phyloP scores from a whole-genome alignment of 2,329 filamentous ascomycete genomes.

The Arachnomyces sp. region DNA sequence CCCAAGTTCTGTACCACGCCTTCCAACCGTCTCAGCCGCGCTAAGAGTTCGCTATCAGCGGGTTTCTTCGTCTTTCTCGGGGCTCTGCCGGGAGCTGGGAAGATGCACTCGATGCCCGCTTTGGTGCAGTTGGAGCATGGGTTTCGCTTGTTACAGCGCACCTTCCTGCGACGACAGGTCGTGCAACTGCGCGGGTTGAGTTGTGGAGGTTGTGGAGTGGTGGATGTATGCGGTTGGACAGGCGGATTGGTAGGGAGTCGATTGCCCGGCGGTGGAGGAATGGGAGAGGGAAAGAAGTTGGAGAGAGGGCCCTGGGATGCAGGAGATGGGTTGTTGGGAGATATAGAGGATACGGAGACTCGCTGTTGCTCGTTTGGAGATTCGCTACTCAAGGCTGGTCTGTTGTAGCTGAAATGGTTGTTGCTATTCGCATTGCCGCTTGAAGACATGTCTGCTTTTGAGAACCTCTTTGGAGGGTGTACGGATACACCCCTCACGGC shows the following conservation, averaged over 20 bases:
- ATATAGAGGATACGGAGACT: too few species aligned
- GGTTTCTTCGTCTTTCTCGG: slow-evolving; percentile 52
- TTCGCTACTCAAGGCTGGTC: too few species aligned
- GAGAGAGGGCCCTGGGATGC: slow-evolving; percentile 13
- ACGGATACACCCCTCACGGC: too few species aligned
- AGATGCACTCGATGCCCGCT: slow-evolving; percentile 53
- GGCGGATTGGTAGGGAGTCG: slow-evolving; percentile 14
- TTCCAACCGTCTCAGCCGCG: slow-evolving; percentile 51
- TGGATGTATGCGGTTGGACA: slow-evolving; percentile 7
- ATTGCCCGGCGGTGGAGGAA: slow-evolving; percentile 15
- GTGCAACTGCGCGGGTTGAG: slow-evolving; percentile 37
- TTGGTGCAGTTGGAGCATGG: slow-evolving; percentile 43
- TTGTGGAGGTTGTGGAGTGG: slow-evolving; percentile 8
- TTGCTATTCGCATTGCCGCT: too few species aligned
- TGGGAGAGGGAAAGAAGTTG: slow-evolving; percentile 17
- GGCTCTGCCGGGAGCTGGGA: slow-evolving; percentile 54
- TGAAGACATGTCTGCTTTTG: too few species aligned
- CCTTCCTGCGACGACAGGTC: slow-evolving; percentile 41
- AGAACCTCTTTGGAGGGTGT: too few species aligned
- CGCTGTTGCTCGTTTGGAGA: too few species aligned
- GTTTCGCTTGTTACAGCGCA: slow-evolving; percentile 42
- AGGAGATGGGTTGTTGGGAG: neutral
- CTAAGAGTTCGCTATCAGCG: slow-evolving; percentile 52
- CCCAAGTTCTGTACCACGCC: slow-evolving; percentile 55
- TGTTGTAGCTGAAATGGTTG: too few species aligned